Conservation (phyloP, 2,329 filamentous ascomycete genomes). For the Penicillium sclerotigenum region DNA sequence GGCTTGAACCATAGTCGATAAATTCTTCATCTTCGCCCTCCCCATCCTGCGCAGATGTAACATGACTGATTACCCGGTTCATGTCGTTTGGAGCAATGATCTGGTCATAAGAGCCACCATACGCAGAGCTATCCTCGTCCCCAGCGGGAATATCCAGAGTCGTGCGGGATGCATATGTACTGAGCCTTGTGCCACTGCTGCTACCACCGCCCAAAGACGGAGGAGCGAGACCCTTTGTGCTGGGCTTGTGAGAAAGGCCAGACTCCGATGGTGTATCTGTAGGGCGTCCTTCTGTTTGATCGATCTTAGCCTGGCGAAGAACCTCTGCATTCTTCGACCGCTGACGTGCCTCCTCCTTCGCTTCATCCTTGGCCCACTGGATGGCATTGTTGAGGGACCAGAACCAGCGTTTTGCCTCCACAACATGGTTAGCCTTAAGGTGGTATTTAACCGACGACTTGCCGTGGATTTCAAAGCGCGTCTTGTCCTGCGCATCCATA, state of each 20-base stretch:
- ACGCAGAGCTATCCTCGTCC: conserved; percentile 54
- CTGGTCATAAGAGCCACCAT: conserved; percentile 54
- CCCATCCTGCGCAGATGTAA: conserved; percentile 55
- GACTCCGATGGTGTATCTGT: conserved; percentile 45
- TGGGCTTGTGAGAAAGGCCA: conserved; percentile 32
- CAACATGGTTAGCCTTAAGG: conserved; percentile 94
- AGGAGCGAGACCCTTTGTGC: conserved; percentile 37
- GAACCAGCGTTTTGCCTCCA: conserved; percentile 98
- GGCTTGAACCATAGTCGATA: conserved; percentile 74
- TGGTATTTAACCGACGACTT: conserved; percentile 99
- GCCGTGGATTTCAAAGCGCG: conserved; percentile 93
- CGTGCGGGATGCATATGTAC: conserved; percentile 48
- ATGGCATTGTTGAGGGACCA: conserved; percentile 99
- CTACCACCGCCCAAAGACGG: conserved; percentile 37
- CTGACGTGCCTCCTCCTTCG: conserved; percentile 80
- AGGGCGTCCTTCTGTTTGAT: conserved; percentile 59
- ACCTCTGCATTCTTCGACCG: conserved; percentile 71
- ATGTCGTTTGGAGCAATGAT: conserved; percentile 52
- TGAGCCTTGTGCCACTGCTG: conserved; percentile 46
- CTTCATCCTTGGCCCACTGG: conserved; percentile 96
- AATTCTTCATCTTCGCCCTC: conserved; percentile 71
- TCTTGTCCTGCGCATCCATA: conserved; percentile 97
- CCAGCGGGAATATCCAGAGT: conserved; percentile 48
- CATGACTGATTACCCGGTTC: conserved; percentile 48
- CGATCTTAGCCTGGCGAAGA: conserved; percentile 73